Conservation (phyloP, 176 grass and related monocot genomes). For the Hyparrhenia diplandra region DNA sequence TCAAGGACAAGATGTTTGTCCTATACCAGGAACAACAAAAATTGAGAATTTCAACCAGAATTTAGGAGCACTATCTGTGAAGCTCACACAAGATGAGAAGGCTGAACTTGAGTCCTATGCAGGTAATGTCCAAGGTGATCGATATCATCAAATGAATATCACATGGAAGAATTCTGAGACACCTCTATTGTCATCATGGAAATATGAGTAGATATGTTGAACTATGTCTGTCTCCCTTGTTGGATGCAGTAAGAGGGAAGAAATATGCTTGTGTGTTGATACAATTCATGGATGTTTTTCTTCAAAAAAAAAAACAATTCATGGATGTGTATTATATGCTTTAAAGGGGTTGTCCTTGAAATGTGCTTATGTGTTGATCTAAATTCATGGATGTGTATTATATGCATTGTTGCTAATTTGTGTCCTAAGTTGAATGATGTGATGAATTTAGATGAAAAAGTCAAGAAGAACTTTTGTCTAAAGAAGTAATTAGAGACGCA, state of each 20-base stretch:
- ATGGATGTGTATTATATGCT: neutral
- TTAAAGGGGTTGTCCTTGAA: no score
- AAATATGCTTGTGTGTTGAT: neutral
- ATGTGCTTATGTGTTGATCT: no score
- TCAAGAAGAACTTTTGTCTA: no score
- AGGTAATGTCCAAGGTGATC: neutral
- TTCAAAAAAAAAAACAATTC: no score
- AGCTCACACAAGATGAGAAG: slow-evolving; percentile 8
- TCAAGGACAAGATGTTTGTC: slow-evolving; percentile 10
- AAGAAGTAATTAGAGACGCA: no score
- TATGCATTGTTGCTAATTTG: neutral
- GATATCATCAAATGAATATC: neutral
- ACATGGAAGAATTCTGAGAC: slow-evolving; percentile 20
- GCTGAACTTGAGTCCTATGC: slow-evolving; percentile 16
- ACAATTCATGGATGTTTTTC: no score
- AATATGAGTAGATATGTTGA: neutral
- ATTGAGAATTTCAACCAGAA: neutral
- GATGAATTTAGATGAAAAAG: no score
- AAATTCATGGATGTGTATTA: no score
- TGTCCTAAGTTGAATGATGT: no score
- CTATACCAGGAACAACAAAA: neutral
- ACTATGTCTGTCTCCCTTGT: no score
- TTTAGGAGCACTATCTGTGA: neutral
- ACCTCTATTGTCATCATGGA: slow-evolving; percentile 12
- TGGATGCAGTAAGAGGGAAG: neutral